A percentile compares a stretch with the other conserved stretches of the same genome.
Conservation (phyloP, 352 stramenopile species). For the Globisporangium cystogenes region DNA sequence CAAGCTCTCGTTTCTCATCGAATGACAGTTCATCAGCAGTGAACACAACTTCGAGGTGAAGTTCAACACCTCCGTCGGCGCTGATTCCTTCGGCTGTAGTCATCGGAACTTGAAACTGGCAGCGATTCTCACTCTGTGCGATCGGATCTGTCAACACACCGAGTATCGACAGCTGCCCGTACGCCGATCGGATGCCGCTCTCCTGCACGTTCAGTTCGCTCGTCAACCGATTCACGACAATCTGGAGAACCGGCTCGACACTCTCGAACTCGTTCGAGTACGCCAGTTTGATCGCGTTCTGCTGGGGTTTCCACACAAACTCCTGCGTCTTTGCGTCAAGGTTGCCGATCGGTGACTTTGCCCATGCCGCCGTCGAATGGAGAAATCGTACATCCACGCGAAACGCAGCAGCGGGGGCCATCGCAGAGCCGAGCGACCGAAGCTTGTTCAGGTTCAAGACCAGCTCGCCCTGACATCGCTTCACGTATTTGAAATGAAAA, state of each 20-base stretch:
- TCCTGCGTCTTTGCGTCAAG: conserved; percentile 2
- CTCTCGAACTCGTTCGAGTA: conserved; percentile 26
- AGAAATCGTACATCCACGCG: conserved; percentile 6
- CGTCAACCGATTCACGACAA: conserved; percentile 20
- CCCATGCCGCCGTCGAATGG: conserved; percentile 5
- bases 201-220: conserved; percentile 9
- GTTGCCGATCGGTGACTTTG: conserved; percentile 1
- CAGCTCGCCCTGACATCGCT: conserved; percentile 3
- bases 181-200: conserved; percentile 15
- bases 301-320: conserved; percentile 10
- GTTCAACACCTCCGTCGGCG: background rate
- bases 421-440: background rate
- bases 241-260: conserved; percentile 19
- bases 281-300: conserved; percentile 12
- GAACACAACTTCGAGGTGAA: conserved; percentile 21
- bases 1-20: conserved; percentile 17
- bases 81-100: conserved; percentile 2
- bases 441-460: conserved; percentile 3
- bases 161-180: conserved; percentile 20
- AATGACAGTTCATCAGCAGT: conserved; percentile 12
- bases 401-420: background rate
- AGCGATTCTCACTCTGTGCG: background rate
- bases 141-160: conserved; percentile 9
- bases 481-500: conserved; percentile 9
- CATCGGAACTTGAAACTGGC: conserved; percentile 6